Evolutionary conservation across 768 basidiomycete genomes (phyloP).

Genomic region (Phlebiopsis gigantea): DNA sequence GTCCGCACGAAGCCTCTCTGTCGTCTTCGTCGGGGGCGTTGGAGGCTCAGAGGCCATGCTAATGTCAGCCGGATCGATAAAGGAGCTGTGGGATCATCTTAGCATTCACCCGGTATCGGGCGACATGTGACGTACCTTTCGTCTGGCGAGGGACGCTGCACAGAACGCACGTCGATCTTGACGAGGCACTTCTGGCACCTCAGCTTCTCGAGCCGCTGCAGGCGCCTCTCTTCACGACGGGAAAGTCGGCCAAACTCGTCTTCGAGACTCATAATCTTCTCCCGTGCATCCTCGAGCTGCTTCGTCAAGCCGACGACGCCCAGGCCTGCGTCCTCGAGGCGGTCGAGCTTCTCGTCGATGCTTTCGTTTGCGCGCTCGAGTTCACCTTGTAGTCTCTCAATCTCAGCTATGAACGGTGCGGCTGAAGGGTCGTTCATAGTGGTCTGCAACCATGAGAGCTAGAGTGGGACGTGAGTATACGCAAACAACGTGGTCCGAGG

Average conservation of each 20-base stretch:
- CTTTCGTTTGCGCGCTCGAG: constrained; percentile 77
- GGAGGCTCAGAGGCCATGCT: constrained; percentile 53
- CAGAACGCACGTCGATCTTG: constrained; percentile 48
- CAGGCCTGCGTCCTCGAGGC: constrained; percentile 74
- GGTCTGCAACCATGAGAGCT: constrained; percentile 73
- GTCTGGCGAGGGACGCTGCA: constrained; percentile 41
- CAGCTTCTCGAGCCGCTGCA: constrained; percentile 51
- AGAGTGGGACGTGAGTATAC: constrained; percentile 9
- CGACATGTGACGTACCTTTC: constrained; percentile 53
- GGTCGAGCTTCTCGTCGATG: constrained; percentile 85
- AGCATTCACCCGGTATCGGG: too few relatives aligned
- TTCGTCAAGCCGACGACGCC: constrained; percentile 67
- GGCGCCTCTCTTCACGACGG: constrained; percentile 65
- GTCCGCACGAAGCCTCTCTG: constrained; percentile 56
- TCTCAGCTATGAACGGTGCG: constrained; percentile 65
- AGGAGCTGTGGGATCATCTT: constrained; percentile 33
- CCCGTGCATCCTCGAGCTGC: constrained; percentile 67
- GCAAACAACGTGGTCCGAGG: background rate
- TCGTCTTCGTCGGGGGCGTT: constrained; percentile 63
- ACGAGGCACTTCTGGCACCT: constrained; percentile 67
- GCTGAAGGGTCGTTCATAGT: constrained; percentile 51
- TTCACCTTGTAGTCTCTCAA: constrained; percentile 66
- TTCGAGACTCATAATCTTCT: constrained; percentile 50
- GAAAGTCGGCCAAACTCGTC: constrained; percentile 62
- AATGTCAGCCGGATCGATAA: constrained; percentile 43